Evolutionary conservation across 768 basidiomycete species (phyloP), one percentile per base, ranked within the genome.

Genomic region (Gyrodon lividus): DNA sequence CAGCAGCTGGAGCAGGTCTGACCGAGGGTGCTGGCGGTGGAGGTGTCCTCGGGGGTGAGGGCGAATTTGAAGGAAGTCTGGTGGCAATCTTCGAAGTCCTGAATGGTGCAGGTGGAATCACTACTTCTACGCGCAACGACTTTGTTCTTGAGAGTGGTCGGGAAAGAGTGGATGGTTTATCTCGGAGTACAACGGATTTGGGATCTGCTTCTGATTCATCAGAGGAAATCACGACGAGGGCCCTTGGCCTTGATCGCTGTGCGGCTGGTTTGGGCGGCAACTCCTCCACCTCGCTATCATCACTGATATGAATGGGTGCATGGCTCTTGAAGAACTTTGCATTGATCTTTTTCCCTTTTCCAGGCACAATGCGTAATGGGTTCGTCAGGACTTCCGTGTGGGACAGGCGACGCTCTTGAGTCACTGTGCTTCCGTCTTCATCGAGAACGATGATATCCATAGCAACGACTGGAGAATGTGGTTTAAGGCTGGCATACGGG

Each of bases 371-470:
- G 51, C 46, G 46, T 8, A 37, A 43, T 23, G 41, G 63, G 58
- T 78, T 80, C 20, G 67, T 51, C 37, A 71, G 70, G 4, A 77
- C 55, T 45, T 75, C 71, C 16, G 75, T 69, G 41, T 75, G 71
- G 4, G 83, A 82, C 9, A 82, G 71, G 49, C 89, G 74, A 53
- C 77, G 72, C 64, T 90, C 89, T 60, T 81, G 76, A 49, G 75
- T 78, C 39, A 90, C 52, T 30, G 72, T 79, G 44, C 66, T 73
- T 12, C 89, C 89, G 26, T 72, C 62, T 26, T 78, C 75, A 63
- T 91, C 87, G 20, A 89, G 49, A 31, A 87, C 72, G 33, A 83
- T 70, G 45, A 91, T 89, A 41, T 90, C 85, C 44, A 89, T 72
- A 35, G 82, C 75, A 12, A 89, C 75, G 17, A 79, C 65, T 1